Evolutionary conservation across 164 flowering plant genomes (phyloP).

Genomic region (Buxus sempervirens): DNA sequence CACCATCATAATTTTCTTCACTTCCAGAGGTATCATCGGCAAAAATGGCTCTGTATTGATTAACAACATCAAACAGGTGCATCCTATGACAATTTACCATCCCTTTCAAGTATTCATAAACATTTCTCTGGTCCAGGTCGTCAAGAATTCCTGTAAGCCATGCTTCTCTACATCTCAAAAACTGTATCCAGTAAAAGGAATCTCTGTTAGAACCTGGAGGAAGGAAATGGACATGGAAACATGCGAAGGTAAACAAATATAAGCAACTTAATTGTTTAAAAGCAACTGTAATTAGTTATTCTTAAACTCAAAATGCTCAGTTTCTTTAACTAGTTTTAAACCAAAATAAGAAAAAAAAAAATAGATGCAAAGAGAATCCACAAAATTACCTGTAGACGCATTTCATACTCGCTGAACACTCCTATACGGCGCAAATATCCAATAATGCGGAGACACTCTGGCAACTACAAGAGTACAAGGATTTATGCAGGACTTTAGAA

Average conservation of each 20-base stretch:
- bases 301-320: neutral
- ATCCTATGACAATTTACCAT: slow-evolving; percentile 83
- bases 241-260: neutral
- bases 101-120: slow-evolving; percentile 87
- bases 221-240: neutral
- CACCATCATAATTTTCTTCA: slow-evolving; percentile 97
- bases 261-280: neutral
- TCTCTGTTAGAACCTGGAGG: neutral
- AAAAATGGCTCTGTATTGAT: slow-evolving; percentile 94
- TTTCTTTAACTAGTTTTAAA: neutral
- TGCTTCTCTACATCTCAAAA: slow-evolving; percentile 91
- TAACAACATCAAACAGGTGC: slow-evolving; percentile 98
- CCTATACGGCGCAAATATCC: slow-evolving; percentile 98
- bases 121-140: slow-evolving; percentile 92
- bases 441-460: slow-evolving; percentile 93
- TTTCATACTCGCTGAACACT: slow-evolving; percentile 89
- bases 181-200: slow-evolving; percentile 43
- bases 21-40: slow-evolving; percentile 96
- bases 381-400: slow-evolving; percentile 78
- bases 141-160: slow-evolving; percentile 94
- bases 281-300: neutral
- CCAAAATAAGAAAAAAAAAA: slow-evolving; percentile 6
- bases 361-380: neutral
- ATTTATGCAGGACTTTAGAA: neutral
- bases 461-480: slow-evolving; percentile 54